Evolutionary conservation across 306 rosid species (phyloP).

Genomic region (Arachis stenosperma): DNA sequence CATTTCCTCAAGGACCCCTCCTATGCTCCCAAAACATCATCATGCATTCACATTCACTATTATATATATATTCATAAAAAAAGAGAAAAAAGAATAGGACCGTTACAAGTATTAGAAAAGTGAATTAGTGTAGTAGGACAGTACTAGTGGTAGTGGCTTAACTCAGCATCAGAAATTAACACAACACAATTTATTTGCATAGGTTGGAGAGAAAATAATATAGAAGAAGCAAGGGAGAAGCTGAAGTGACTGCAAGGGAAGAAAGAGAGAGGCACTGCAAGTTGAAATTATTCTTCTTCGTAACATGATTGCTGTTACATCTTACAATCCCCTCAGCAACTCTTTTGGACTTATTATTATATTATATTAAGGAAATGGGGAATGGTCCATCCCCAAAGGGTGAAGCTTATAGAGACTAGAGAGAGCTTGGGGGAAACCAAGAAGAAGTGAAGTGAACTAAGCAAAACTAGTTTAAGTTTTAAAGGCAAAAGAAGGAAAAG

Average conservation of each 20-base stretch:
- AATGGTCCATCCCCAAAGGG: constrained; percentile 62
- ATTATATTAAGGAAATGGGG: not conserved
- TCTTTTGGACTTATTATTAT: constrained; percentile 60
- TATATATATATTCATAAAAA: not conserved
- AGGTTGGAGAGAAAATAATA: constrained; percentile 29
- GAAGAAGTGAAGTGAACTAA: too few species aligned
- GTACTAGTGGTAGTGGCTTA: too few species aligned
- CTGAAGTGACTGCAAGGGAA: constrained; percentile 64
- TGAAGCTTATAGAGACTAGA: too few species aligned
- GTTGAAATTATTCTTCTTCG: constrained; percentile 92
- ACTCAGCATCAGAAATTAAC: too few species aligned
- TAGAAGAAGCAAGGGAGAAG: constrained; percentile 24
- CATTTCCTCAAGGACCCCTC: constrained; percentile 45
- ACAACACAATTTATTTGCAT: constrained; percentile 19
- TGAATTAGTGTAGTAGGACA: too few species aligned
- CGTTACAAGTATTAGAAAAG: constrained; percentile 45
- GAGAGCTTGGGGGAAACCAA: too few species aligned
- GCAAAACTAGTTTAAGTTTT: not conserved
- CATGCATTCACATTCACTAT: constrained; percentile 40
- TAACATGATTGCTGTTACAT: constrained; percentile 74
- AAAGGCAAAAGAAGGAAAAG: not conserved
- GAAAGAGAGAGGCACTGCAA: constrained; percentile 60
- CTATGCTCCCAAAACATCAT: constrained; percentile 32
- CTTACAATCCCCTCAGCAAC: constrained; percentile 43
- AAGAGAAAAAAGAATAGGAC: constrained; percentile 41